phyloP scores from a whole-genome alignment of 2,329 filamentous ascomycete genomes.

The Colletotrichum sp. region DNA sequence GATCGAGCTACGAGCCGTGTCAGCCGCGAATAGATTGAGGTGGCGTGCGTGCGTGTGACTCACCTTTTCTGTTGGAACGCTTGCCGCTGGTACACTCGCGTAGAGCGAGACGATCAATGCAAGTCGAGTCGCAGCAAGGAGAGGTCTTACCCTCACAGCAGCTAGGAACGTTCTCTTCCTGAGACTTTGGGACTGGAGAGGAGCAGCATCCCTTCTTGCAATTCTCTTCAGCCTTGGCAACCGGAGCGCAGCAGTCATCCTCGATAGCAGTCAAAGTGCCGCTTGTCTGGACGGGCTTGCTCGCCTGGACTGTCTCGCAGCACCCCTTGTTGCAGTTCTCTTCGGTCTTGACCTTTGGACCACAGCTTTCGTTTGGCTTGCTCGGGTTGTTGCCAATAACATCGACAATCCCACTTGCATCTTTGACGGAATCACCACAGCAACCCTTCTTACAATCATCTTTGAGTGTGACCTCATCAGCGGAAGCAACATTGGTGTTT shows the following conservation, averaged over 20 bases:
- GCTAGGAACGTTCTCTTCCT: slow-evolving; percentile 16
- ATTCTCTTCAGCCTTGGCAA: neutral
- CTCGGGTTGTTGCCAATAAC: neutral
- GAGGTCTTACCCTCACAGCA: slow-evolving; percentile 47
- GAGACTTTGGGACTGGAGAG: neutral
- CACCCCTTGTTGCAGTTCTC: neutral
- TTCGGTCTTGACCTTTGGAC: neutral
- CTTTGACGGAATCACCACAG: neutral
- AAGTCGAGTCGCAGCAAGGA: slow-evolving; percentile 48
- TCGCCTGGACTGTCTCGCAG: accelerated
- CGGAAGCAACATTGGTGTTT: neutral
- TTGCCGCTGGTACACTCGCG: slow-evolving; percentile 38
- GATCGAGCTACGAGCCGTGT: neutral
- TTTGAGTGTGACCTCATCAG: neutral
- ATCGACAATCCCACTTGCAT: too few species aligned
- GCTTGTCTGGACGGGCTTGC: neutral
- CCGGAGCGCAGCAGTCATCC: neutral
- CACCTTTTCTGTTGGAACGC: slow-evolving; percentile 8
- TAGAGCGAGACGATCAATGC: slow-evolving; percentile 48
- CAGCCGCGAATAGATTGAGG: neutral
- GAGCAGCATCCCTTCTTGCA: slow-evolving; percentile 4
- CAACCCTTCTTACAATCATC: neutral
- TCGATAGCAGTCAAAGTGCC: neutral
- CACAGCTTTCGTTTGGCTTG: neutral
- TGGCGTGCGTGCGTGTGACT: neutral